A percentile compares a stretch with the other conserved stretches of the same genome.
Evolutionary conservation across 176 grass and related monocot genomes (phyloP).

Genomic region (Zoysia pacifica): DNA sequence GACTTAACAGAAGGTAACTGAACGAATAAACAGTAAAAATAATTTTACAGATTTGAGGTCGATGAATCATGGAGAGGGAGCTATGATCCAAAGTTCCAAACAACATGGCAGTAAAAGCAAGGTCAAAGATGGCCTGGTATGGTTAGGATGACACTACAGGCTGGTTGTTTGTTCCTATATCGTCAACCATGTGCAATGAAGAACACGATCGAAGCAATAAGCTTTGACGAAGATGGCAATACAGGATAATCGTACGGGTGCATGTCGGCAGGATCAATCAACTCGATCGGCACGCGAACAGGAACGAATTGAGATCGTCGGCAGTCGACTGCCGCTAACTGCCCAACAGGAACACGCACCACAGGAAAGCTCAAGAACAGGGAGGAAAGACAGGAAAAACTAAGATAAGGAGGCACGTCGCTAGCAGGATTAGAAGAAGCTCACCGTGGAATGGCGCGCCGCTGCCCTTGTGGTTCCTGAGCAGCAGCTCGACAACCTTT

Average conservation of each 20-base stretch:
- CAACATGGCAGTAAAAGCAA: neutral
- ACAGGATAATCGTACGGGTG: neutral
- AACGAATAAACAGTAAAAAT: too few species aligned
- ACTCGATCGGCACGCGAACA: neutral
- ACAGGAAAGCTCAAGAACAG: neutral
- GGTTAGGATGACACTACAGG: neutral
- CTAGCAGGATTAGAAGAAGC: neutral
- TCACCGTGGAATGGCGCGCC: conserved; percentile 55
- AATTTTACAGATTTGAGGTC: too few species aligned
- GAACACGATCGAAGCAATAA: neutral
- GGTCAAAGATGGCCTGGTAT: conserved; percentile 12
- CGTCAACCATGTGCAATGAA: neutral
- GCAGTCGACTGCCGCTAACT: too few species aligned
- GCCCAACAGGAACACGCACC: neutral
- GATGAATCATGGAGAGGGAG: neutral
- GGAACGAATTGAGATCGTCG: too few species aligned
- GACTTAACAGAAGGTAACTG: too few species aligned
- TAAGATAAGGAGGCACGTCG: too few species aligned
- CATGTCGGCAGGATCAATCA: neutral
- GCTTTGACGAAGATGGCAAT: neutral
- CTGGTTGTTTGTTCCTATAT: neutral
- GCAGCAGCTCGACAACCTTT: conserved; percentile 68
- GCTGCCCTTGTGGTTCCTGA: conserved; percentile 46
- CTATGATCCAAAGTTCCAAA: neutral
- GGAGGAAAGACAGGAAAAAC: neutral